Conservation (phyloP, 2,329 filamentous ascomycete genomes). For the Neurospora sp. region DNA sequence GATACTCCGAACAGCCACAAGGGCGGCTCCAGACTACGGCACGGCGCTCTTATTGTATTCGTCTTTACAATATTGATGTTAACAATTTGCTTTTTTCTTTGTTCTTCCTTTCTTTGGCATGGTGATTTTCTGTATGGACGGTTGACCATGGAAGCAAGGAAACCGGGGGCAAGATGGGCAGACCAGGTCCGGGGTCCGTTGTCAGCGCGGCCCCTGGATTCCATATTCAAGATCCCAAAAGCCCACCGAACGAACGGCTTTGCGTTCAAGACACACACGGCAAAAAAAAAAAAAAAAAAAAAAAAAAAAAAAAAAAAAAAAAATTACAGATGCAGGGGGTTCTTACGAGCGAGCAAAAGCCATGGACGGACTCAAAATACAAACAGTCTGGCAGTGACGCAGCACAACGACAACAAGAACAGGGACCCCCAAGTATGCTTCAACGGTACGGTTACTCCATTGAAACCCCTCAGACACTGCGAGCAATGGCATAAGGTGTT, state of each 20-base stretch:
- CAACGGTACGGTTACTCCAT: neutral
- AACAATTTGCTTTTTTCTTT: neutral
- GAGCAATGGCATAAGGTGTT: neutral
- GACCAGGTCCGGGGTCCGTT: neutral
- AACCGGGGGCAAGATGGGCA: neutral
- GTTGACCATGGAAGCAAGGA: neutral
- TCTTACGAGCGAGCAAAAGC: neutral
- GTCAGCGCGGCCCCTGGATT: neutral
- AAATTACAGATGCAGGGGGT: neutral
- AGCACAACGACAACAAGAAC: neutral
- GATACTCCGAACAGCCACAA: neutral
- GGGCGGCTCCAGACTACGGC: neutral
- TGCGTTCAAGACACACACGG: neutral
- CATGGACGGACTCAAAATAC: neutral
- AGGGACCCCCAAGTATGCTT: neutral
- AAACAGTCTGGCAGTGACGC: neutral
- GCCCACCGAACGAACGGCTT: neutral
- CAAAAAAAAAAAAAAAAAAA: neutral
- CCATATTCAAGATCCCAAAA: neutral
- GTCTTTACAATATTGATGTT: neutral
- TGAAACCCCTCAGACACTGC: neutral
- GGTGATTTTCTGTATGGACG: neutral
- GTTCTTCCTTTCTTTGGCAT: neutral
- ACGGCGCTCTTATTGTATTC: neutral
- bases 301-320: too few relatives aligned